Evolutionary conservation across 2,329 filamentous ascomycete genomes (phyloP), one percentile per base, ranked within the genome.

Genomic region (Fusarium pilosicola): DNA sequence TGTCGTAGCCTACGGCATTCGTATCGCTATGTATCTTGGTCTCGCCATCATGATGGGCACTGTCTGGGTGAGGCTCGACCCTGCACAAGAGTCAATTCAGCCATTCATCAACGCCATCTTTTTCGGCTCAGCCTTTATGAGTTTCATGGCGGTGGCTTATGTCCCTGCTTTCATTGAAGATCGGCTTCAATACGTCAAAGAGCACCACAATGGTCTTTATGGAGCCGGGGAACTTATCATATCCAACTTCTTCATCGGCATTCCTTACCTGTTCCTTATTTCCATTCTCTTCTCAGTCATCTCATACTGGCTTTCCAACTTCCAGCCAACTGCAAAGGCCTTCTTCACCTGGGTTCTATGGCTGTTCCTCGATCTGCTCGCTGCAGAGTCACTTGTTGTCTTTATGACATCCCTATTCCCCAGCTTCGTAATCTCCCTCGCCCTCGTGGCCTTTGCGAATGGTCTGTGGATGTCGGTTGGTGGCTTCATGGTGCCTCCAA

Each of bases 11-110:
- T 97, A 97, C 78, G 93, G 92, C 1, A 94, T 96, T 74, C 90
- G 94, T 7, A 86, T 96, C 46, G 91, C 88, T 45, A 97, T 97
- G 94, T 96, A 97, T 81, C 72, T 78, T 28, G 89, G 90, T 2
- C 86, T 97, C 22, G 94, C 94, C 3, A 89, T 96, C 75, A 92
- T 96, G 89, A 95, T 96, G 92, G 94, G 94, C 10, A 97, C 94
- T 0, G 93, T 97, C 18, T 97, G 93, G 91, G 84, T 97, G 20
- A 90, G 94, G 11, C 86, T 97, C 6, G 83, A 87, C 8, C 86
- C 91, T 0, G 84, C 86, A 0, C 94, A 97, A 79, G 84, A 87
- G 63, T 92, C 92, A 66, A 96, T 97, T 75, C 92, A 94, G 76
- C 90, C 94, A 1, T 93, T 94, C 77, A 94, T 91, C 81, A 97